phyloP scores from a whole-genome alignment of 805 yeast species.

The Cephaloascus fragrans region DNA sequence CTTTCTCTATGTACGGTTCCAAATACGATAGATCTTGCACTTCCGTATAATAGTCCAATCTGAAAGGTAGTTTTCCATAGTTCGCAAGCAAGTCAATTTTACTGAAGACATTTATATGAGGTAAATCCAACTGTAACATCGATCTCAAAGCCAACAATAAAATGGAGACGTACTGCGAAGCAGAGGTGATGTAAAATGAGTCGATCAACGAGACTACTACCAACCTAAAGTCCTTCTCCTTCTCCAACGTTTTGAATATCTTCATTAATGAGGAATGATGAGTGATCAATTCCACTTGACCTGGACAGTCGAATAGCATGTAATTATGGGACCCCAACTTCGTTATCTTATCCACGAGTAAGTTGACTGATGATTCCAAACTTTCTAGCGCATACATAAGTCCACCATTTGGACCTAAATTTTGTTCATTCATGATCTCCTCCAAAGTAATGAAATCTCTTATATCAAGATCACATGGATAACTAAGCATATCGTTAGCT shows the following conservation, averaged over 20 bases:
- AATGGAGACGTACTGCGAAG: conserved; percentile 82
- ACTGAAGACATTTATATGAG: conserved; percentile 87
- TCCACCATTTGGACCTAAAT: conserved; percentile 86
- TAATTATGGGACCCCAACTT: conserved; percentile 52
- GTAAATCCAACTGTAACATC: conserved; percentile 87
- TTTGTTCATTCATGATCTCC: conserved; percentile 64
- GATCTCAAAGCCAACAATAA: conserved; percentile 74
- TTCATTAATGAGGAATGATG: conserved; percentile 67
- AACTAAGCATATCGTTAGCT: conserved; percentile 65
- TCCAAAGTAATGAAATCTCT: conserved; percentile 69
- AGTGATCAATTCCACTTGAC: conserved; percentile 92
- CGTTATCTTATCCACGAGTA: conserved; percentile 46
- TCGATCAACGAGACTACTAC: conserved; percentile 86
- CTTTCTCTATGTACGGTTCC: conserved; percentile 60
- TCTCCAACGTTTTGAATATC: conserved; percentile 53
- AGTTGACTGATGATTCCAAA: conserved; percentile 39
- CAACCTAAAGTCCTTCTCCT: conserved; percentile 53
- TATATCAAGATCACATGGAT: conserved; percentile 70
- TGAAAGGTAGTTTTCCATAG: conserved; percentile 77
- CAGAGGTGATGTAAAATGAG: conserved; percentile 69
- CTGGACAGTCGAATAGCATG: conserved; percentile 83
- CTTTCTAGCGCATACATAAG: conserved; percentile 78
- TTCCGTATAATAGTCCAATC: conserved; percentile 80
- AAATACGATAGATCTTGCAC: conserved; percentile 75
- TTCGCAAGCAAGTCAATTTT: conserved; percentile 75